Percentiles rank a stretch among this genome's conserved stretches.
Evolutionary conservation across 805 yeast species (phyloP).

Genomic region (Pichia scutulata): DNA sequence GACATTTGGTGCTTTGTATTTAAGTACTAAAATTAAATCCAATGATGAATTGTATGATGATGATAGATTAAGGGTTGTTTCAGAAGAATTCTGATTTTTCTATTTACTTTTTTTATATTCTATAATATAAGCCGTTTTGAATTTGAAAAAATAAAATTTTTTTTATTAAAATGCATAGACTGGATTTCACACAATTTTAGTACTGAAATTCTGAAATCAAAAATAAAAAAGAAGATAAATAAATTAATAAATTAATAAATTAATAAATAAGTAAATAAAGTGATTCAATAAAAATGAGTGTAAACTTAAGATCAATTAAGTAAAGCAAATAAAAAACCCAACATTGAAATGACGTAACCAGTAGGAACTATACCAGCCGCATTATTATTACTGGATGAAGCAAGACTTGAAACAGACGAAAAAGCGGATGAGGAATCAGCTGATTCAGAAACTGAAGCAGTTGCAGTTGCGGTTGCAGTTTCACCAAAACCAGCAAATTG

Average conservation of each 20-base stretch:
- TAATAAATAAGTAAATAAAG: neutral
- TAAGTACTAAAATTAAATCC: conserved; percentile 37
- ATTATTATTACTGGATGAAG: neutral
- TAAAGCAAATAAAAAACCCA: neutral
- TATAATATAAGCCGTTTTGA: too few relatives aligned
- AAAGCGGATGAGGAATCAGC: neutral
- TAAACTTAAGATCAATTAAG: neutral
- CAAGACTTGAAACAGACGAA: neutral
- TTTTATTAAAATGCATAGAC: too few relatives aligned
- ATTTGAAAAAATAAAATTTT: too few relatives aligned
- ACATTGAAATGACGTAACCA: neutral
- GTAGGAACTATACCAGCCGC: neutral
- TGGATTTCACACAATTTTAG: neutral
- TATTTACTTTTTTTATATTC: too few relatives aligned
- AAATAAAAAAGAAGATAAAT: neutral
- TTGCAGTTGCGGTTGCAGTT: neutral
- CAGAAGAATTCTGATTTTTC: conserved; percentile 1
- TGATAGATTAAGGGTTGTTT: conserved; percentile 17
- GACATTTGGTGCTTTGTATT: conserved; percentile 37
- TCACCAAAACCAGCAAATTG: neutral
- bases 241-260: neutral
- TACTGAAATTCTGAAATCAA: neutral
- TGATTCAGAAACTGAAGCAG: neutral
- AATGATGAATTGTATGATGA: conserved; percentile 31
- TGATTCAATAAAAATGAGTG: neutral